Conservation (phyloP, 768 basidiomycete genomes). For the Hysterangium stoloniferum region DNA sequence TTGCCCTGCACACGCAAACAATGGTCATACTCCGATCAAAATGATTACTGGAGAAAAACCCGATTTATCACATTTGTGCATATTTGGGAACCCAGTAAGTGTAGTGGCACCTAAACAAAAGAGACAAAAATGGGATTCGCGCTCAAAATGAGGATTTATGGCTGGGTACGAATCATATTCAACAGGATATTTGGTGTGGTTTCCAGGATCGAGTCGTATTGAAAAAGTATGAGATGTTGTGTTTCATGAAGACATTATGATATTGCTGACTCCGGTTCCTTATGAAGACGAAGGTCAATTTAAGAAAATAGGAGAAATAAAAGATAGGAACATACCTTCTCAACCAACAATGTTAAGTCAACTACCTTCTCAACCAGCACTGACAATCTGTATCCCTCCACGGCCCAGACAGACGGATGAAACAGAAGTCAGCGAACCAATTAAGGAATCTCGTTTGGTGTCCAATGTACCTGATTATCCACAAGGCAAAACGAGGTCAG, state of each 20-base stretch:
- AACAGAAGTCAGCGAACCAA: too few species aligned
- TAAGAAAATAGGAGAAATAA: not conserved
- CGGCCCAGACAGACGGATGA: too few species aligned
- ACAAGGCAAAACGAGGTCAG: too few species aligned
- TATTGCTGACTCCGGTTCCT: not conserved
- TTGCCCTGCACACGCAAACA: not conserved
- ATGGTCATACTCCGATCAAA: not conserved
- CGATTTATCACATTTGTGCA: not conserved
- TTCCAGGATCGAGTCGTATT: not conserved
- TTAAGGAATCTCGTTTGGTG: too few species aligned
- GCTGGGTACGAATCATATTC: not conserved
- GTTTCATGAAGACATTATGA: not conserved
- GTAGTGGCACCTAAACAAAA: not conserved
- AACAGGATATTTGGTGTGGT: not conserved
- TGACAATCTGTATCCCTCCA: too few species aligned
- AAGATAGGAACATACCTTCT: too few species aligned
- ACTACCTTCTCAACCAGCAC: too few species aligned
- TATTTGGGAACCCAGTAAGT: conserved; percentile 1
- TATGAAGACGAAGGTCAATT: not conserved
- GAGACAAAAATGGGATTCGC: not conserved
- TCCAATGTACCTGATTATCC: too few species aligned
- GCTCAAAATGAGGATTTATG: not conserved
- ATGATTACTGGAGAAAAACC: not conserved
- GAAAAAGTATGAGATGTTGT: not conserved
- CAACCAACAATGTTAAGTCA: too few species aligned